phyloP scores from a whole-genome alignment of 164 flowering plant species.

The Vitis cinerea region DNA sequence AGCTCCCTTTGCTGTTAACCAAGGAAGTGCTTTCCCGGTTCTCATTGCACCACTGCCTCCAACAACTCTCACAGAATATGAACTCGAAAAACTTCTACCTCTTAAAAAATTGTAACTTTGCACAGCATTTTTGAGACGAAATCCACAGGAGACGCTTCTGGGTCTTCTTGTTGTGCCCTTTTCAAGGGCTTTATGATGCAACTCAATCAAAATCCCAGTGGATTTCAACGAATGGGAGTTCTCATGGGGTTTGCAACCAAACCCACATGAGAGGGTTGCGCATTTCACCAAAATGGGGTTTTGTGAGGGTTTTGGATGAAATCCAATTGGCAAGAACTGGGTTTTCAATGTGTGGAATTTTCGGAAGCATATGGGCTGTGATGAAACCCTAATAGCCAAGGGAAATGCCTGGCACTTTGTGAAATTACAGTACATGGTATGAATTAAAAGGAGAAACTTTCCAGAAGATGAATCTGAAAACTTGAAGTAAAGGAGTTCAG shows the following conservation, averaged over 20 bases:
- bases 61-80: constrained; percentile 18
- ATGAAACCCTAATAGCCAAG: constrained; percentile 47
- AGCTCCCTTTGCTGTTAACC: constrained; percentile 45
- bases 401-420: constrained; percentile 48
- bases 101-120: constrained; percentile 3
- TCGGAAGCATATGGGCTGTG: constrained; percentile 28
- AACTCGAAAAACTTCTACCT: constrained; percentile 44
- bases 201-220: constrained; percentile 10
- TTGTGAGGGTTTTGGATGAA: constrained; percentile 24
- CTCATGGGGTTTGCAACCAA: background rate
- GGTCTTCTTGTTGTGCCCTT: constrained; percentile 12
- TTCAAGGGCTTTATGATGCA: constrained; percentile 3
- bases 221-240: constrained; percentile 1
- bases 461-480: background rate
- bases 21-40: constrained; percentile 42
- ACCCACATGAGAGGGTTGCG: constrained; percentile 11
- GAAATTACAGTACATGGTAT: constrained; percentile 47
- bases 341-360: constrained; percentile 20
- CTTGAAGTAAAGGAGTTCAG: background rate
- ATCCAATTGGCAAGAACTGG: constrained; percentile 29
- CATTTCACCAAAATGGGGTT: constrained; percentile 15
- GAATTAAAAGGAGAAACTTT: background rate
- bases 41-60: constrained; percentile 19
- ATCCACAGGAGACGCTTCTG: constrained; percentile 20
- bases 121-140: constrained; percentile 9